These are phyloP conservation scores for Cryptococcus wingfieldii DNA, from an alignment of 1,284 basidiomycete species.

Conservation along the genomic window DNA sequence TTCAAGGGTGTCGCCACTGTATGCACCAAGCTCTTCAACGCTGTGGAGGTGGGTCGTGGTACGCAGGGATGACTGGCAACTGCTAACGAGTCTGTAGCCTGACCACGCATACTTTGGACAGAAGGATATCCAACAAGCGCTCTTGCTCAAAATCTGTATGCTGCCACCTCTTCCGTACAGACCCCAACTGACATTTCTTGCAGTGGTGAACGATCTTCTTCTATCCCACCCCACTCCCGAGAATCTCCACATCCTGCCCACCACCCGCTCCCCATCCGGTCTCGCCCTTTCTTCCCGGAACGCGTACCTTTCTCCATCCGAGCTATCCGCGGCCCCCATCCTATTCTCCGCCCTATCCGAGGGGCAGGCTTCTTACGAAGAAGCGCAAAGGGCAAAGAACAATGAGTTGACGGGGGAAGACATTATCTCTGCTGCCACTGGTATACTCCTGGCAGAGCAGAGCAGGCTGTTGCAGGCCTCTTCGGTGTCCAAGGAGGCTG, in stretches of 20 bases:
- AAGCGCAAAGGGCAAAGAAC: not conserved
- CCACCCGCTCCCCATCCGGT: constrained; percentile 58
- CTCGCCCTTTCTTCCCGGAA: constrained; percentile 91
- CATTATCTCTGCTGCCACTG: constrained; percentile 51
- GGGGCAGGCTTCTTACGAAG: constrained; percentile 37
- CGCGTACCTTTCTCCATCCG: constrained; percentile 67
- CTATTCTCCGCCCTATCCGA: constrained; percentile 66
- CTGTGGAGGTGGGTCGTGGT: constrained; percentile 62
- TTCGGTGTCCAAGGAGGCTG: constrained; percentile 37
- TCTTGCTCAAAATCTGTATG: constrained; percentile 70
- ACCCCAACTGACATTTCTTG: not conserved
- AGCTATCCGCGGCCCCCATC: constrained; percentile 65
- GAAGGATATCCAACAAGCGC: constrained; percentile 95
- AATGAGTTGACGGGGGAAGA: constrained; percentile 53
- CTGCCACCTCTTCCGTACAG: not conserved
- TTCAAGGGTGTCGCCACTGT: constrained; percentile 95
- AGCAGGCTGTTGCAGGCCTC: constrained; percentile 43
- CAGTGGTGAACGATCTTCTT: constrained; percentile 72
- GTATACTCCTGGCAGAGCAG: constrained; percentile 31
- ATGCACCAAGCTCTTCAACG: constrained; percentile 91
- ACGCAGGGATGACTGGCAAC: not conserved
- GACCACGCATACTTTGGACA: constrained; percentile 93
- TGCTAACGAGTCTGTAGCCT: constrained; percentile 56
- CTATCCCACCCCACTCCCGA: constrained; percentile 66
- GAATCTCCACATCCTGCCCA: constrained; percentile 77